Conservation (phyloP, 495 filamentous ascomycete species). For the Penicillium tannophilum region DNA sequence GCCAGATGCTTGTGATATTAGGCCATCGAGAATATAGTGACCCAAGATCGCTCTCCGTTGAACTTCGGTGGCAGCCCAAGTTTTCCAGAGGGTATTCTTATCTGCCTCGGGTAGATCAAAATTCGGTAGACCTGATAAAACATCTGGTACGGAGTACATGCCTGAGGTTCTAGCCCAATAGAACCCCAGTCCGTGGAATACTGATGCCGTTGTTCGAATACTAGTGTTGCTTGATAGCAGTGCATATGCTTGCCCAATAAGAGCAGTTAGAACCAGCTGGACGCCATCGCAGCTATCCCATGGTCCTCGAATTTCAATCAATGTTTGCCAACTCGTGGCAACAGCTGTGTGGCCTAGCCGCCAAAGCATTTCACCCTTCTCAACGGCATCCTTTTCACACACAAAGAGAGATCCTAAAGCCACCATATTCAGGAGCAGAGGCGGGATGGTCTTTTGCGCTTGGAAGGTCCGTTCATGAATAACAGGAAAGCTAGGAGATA, state of each 20-base stretch:
- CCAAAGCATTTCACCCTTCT: constrained; percentile 25
- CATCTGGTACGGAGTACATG: constrained; percentile 17
- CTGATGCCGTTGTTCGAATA: constrained; percentile 19
- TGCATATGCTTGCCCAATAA: constrained; percentile 23
- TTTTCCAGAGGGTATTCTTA: constrained; percentile 13
- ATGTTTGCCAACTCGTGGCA: constrained; percentile 21
- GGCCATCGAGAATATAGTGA: constrained; percentile 24
- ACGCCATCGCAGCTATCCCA: constrained; percentile 25
- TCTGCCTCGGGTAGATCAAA: constrained; percentile 4
- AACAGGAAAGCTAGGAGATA: constrained; percentile 17
- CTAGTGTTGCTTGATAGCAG: constrained; percentile 16
- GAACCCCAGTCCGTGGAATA: constrained; percentile 22
- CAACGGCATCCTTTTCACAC: constrained; percentile 9
- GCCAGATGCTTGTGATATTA: constrained; percentile 24
- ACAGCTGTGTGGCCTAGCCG: constrained; percentile 23
- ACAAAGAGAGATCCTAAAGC: constrained; percentile 23
- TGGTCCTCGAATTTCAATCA: constrained; percentile 17
- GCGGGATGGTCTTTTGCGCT: constrained; percentile 17
- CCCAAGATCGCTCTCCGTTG: constrained; percentile 19
- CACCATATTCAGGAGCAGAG: constrained; percentile 24
- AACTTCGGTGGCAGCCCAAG: constrained; percentile 17
- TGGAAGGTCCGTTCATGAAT: constrained; percentile 20
- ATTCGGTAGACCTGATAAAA: constrained; percentile 1
- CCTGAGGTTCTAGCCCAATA: constrained; percentile 23
- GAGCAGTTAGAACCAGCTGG: constrained; percentile 20